Evolutionary conservation across 148 eudicot genomes (phyloP).

Genomic region (Chenopodium berlandieri): DNA sequence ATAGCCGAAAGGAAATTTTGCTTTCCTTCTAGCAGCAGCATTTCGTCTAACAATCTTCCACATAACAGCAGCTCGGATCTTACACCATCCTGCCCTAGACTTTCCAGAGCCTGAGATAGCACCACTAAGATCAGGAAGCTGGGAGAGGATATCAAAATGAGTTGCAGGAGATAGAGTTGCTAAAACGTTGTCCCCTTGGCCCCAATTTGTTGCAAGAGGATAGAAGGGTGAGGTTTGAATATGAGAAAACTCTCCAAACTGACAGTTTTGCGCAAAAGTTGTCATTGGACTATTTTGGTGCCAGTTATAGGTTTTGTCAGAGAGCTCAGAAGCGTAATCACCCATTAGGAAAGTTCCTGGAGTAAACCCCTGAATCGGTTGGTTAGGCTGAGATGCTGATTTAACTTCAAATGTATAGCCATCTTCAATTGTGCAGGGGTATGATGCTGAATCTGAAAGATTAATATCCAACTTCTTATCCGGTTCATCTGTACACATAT

Average conservation of each 20-base stretch:
- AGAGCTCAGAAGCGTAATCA: slow-evolving; percentile 27
- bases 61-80: slow-evolving; percentile 64
- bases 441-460: slow-evolving; percentile 37
- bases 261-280: slow-evolving; percentile 21
- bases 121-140: slow-evolving; percentile 25
- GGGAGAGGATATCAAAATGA: slow-evolving; percentile 26
- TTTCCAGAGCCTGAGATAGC: slow-evolving; percentile 33
- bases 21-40: slow-evolving; percentile 49
- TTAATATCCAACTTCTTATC: slow-evolving; percentile 32
- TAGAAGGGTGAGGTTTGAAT: slow-evolving; percentile 22
- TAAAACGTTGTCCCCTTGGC: slow-evolving; percentile 33
- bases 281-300: slow-evolving; percentile 20
- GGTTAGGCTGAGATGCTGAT: slow-evolving; percentile 32
- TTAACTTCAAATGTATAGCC: slow-evolving; percentile 35
- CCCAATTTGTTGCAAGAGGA: slow-evolving; percentile 31
- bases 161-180: slow-evolving; percentile 24
- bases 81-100: slow-evolving; percentile 57
- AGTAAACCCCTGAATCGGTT: slow-evolving; percentile 26
- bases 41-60: slow-evolving; percentile 55
- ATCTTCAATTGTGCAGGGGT: slow-evolving; percentile 31
- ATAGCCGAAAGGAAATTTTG: slow-evolving; percentile 18
- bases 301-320: slow-evolving; percentile 30
- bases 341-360: slow-evolving; percentile 23
- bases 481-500: slow-evolving; percentile 34
- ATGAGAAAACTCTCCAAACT: slow-evolving; percentile 28